phyloP scores from a whole-genome alignment of 306 rosid species.

The Dalbergia oliveri region DNA sequence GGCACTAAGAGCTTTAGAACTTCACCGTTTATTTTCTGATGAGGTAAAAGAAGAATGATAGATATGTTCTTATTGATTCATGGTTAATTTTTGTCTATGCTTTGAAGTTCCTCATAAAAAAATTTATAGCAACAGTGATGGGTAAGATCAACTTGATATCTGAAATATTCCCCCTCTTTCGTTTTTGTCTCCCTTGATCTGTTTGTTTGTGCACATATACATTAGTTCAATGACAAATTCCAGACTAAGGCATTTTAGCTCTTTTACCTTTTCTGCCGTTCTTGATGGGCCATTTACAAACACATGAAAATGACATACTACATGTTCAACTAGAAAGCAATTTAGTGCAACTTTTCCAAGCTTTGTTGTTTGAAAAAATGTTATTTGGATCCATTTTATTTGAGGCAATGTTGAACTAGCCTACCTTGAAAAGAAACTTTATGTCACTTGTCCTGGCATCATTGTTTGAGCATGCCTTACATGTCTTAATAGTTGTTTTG shows the following conservation, averaged over 20 bases:
- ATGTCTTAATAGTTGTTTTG: slow-evolving; percentile 59
- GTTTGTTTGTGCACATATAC: slow-evolving; percentile 21
- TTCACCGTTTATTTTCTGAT: slow-evolving; percentile 5
- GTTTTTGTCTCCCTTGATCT: background rate
- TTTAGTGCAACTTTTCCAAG: slow-evolving; percentile 40
- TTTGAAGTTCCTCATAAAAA: slow-evolving; percentile 8
- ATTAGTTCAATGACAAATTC: slow-evolving; percentile 27
- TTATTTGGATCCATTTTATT: slow-evolving; percentile 56
- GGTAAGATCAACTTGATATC: slow-evolving; percentile 21
- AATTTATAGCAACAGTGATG: background rate
- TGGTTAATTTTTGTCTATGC: slow-evolving; percentile 45
- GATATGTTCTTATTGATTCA: slow-evolving; percentile 8
- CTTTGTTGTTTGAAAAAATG: slow-evolving; percentile 30
- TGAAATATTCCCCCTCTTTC: slow-evolving; percentile 12
- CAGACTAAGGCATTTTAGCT: slow-evolving; percentile 40
- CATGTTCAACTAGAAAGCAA: slow-evolving; percentile 20
- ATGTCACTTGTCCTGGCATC: too few relatives aligned
- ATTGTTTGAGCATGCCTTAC: slow-evolving; percentile 76
- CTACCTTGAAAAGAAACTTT: slow-evolving; percentile 60
- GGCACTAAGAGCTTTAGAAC: slow-evolving; percentile 3
- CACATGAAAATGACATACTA: slow-evolving; percentile 44
- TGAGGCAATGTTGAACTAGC: slow-evolving; percentile 44
- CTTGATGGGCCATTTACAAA: slow-evolving; percentile 10
- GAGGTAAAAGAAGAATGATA: slow-evolving; percentile 2
- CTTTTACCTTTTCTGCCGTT: slow-evolving; percentile 29